Conservation (phyloP, 2,329 filamentous ascomycete species). For the Alternaria burnsii region DNA sequence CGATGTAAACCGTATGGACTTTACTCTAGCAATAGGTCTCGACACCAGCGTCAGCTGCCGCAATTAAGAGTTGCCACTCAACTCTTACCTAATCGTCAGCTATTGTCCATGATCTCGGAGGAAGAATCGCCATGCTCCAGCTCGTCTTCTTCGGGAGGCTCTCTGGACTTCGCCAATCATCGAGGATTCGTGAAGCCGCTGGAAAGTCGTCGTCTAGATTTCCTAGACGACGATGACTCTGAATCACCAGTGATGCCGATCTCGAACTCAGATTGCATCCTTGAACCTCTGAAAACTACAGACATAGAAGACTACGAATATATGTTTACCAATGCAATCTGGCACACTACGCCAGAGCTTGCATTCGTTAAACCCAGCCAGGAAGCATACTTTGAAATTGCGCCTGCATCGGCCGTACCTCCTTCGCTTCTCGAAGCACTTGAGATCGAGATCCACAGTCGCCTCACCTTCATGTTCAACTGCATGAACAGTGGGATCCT, state of each 20-base stretch:
- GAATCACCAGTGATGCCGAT: not conserved
- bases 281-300: not conserved
- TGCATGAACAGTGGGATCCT: conserved; percentile 5
- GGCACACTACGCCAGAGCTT: conserved; percentile 4
- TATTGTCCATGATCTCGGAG: not conserved
- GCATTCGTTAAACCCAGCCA: not conserved
- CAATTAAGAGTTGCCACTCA: not conserved
- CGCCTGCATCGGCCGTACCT: not conserved
- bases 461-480: conserved; percentile 6
- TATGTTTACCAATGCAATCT: conserved; percentile 10
- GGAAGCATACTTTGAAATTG: not conserved
- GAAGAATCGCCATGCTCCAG: not conserved
- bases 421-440: not conserved
- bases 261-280: not conserved
- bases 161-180: conserved; percentile 5
- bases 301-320: not conserved
- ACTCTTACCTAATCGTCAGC: conserved; percentile 3
- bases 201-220: conserved; percentile 1
- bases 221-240: conserved; percentile 4
- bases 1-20: not conserved
- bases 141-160: conserved; percentile 4
- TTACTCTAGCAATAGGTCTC: not conserved
- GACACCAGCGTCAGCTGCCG: not conserved
- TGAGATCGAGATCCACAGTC: conserved; percentile 4
- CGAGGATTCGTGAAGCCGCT: conserved; percentile 4